Evolutionary conservation across 2,329 filamentous ascomycete species (phyloP), one percentile per base, ranked within the genome.

Genomic region (Aureobasidium sp.): DNA sequence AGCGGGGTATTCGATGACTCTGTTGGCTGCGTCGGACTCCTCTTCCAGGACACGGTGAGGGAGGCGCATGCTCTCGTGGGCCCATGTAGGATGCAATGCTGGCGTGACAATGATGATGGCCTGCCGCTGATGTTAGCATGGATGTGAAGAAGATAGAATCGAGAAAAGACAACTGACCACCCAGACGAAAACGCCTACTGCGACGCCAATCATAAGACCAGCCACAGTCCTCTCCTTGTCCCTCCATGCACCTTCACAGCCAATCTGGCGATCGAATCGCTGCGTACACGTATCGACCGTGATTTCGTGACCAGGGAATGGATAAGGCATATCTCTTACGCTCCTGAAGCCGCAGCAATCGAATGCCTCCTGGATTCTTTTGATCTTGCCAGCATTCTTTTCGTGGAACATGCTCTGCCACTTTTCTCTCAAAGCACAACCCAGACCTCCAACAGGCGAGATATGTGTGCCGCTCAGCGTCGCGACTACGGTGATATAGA

Each of bases 301-400:
- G 48, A 72, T 55, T 56, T 68, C 66, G 57, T 72, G 65, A 60
- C 74, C 62, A 59, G 77, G 77, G 63, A 88, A 89, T 0, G 87
- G 88, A 76, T 81, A 89, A 0, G 82, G 81, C 66, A 81, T 82
- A 68, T 91, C 86, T 34, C 70, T 72, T 31, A 83, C 70, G 5
- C 77, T 80, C 61, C 78, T 78, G 37, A 89, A 76, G 0, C 88
- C 88, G 66, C 88, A 91, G 74, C 88, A 91, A 8, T 80, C 70
- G 36, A 89, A 80, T 0, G 79, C 71, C 69, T 90, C 84, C 68
- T 91, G 88, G 56, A 91, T 86, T 1, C 74, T 72, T 45, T 79
- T 76, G 62, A 90, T 81, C 1, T 77, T 71, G 5, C 69, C 68
- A 0, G 65, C 77, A 61, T 88, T 76, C 64, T 85, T 83, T 0